These are phyloP conservation scores for Rhododendron ovatum DNA, from an alignment of 148 eudicot genomes.

Conservation along the genomic window DNA sequence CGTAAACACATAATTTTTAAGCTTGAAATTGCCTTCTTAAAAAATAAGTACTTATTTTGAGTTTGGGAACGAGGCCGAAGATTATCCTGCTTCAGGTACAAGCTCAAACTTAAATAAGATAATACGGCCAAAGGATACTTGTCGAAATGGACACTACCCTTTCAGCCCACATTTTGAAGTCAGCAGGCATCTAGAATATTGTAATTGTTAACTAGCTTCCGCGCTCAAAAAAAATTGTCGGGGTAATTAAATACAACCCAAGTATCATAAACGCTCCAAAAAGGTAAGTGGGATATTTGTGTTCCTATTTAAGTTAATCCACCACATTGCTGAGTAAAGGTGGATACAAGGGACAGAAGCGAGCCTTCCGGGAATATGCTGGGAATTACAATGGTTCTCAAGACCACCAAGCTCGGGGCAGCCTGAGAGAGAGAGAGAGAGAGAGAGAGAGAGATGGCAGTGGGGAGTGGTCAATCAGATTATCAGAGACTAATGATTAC, in stretches of 20 bases:
- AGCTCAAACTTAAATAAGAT: not conserved
- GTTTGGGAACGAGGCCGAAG: too few relatives aligned
- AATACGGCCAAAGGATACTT: not conserved
- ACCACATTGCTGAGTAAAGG: not conserved
- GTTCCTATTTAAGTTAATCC: not conserved
- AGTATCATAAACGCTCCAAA: not conserved
- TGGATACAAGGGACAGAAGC: not conserved
- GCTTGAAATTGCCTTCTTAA: too few relatives aligned
- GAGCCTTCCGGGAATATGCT: not conserved
- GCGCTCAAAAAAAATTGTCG: not conserved
- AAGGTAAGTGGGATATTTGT: not conserved
- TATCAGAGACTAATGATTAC: not conserved
- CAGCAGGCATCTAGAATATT: not conserved
- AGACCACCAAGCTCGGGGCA: not conserved
- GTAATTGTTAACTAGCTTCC: not conserved
- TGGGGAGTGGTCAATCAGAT: not conserved
- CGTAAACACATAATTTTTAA: too few relatives aligned
- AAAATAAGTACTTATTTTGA: too few relatives aligned
- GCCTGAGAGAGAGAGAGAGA: not conserved
- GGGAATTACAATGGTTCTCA: not conserved
- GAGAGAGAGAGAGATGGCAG: not conserved
- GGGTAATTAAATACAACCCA: not conserved
- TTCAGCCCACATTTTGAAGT: not conserved
- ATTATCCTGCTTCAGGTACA: not conserved
- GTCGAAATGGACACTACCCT: not conserved